Conservation (phyloP, 768 basidiomycete genomes). For the Suillus subalutaceus region DNA sequence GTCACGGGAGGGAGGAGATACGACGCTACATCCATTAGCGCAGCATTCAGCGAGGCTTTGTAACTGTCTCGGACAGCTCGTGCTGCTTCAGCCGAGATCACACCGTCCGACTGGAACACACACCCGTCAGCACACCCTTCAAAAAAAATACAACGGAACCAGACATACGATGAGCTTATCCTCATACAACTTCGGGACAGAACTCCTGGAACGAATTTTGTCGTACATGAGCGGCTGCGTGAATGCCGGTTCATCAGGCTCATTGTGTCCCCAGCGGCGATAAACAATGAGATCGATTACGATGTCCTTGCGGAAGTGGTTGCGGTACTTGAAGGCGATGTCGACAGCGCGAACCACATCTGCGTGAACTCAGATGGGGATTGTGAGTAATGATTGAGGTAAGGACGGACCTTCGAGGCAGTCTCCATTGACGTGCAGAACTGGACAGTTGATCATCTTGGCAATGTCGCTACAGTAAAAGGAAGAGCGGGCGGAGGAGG, state of each 20-base stretch:
- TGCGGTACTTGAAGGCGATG: constrained; percentile 85
- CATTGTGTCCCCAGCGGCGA: constrained; percentile 89
- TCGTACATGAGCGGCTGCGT: constrained; percentile 93
- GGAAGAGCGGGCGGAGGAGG: constrained; percentile 80
- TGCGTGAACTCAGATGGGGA: constrained; percentile 24
- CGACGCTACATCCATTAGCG: constrained; percentile 52
- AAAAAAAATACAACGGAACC: background rate
- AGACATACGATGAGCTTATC: constrained; percentile 68
- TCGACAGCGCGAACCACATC: constrained; percentile 87
- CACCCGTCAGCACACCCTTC: background rate
- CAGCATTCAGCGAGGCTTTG: constrained; percentile 63
- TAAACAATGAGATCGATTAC: constrained; percentile 91
- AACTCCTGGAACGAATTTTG: constrained; percentile 74
- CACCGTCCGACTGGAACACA: constrained; percentile 26
- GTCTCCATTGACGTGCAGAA: constrained; percentile 92
- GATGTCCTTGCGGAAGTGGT: constrained; percentile 89
- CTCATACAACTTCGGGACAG: constrained; percentile 83
- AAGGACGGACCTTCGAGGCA: constrained; percentile 68
- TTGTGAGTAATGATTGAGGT: background rate
- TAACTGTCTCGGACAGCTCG: constrained; percentile 55
- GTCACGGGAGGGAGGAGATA: constrained; percentile 56
- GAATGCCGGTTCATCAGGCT: constrained; percentile 83
- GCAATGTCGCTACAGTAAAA: constrained; percentile 87
- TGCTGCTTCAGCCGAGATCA: constrained; percentile 55
- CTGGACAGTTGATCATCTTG: constrained; percentile 89